Conservation (phyloP, 768 basidiomycete genomes). For the Pulveroboletus sp. region DNA sequence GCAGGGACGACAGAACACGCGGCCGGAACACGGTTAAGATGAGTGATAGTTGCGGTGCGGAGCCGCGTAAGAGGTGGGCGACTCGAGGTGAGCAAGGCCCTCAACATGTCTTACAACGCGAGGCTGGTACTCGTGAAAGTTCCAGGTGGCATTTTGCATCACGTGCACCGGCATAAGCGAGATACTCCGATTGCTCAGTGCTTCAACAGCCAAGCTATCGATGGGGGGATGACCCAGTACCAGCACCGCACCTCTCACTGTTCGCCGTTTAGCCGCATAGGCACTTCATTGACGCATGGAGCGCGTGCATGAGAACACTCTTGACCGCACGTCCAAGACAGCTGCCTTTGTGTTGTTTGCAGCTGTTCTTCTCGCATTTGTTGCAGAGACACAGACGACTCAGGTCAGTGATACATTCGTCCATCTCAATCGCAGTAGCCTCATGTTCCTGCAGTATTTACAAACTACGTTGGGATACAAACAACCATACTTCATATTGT, state of each 20-base stretch:
- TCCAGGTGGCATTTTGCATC: not conserved
- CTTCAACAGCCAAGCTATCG: too few species aligned
- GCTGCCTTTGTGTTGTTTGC: conserved; percentile 53
- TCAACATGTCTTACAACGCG: conserved; percentile 39
- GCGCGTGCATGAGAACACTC: not conserved
- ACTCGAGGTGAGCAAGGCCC: conserved; percentile 58
- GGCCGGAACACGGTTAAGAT: conserved; percentile 30
- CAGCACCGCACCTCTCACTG: not conserved
- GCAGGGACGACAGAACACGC: conserved; percentile 15
- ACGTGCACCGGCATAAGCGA: not conserved
- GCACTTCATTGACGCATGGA: conserved; percentile 2
- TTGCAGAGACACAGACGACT: conserved; percentile 68
- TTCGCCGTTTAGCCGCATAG: too few species aligned
- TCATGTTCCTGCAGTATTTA: conserved; percentile 54
- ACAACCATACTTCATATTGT: conserved; percentile 90
- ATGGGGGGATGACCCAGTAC: not conserved
- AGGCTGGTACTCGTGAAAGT: not conserved
- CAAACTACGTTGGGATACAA: conserved; percentile 72
- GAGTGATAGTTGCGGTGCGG: conserved; percentile 35
- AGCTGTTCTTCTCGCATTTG: conserved; percentile 63
- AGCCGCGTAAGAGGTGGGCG: conserved; percentile 57
- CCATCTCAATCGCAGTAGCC: not conserved
- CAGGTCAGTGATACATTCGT: conserved; percentile 45
- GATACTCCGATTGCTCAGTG: too few species aligned
- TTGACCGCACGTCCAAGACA: conserved; percentile 29